These are phyloP conservation scores for Chrysanthemum lavandulifolium DNA, from an alignment of 129 eudicot species.

Conservation along the genomic window DNA sequence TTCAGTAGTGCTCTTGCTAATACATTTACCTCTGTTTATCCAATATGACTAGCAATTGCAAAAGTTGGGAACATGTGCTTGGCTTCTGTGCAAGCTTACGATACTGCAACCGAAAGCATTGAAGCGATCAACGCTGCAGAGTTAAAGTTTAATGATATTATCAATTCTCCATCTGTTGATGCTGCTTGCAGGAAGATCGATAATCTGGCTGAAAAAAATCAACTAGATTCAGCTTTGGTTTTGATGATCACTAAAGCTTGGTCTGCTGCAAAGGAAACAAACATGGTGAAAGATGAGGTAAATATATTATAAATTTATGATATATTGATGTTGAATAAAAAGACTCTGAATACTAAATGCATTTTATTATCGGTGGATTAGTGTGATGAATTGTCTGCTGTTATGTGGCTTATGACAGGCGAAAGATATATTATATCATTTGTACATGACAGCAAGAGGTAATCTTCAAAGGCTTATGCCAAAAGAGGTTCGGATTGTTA, in stretches of 20 bases:
- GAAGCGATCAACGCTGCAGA: conserved; percentile 81
- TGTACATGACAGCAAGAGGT: conserved; percentile 64
- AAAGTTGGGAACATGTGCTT: conserved; percentile 64
- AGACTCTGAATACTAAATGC: background rate
- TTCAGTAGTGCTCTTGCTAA: background rate
- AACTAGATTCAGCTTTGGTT: conserved; percentile 67
- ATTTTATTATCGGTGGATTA: background rate
- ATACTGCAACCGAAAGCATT: conserved; percentile 70
- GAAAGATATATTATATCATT: conserved; percentile 70
- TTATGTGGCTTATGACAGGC: conserved; percentile 42
- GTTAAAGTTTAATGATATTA: conserved; percentile 73
- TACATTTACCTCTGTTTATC: background rate
- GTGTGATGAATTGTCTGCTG: conserved; percentile 11
- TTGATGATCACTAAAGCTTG: conserved; percentile 82
- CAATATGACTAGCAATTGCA: conserved; percentile 44
- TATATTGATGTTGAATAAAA: background rate
- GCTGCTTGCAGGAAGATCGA: conserved; percentile 85
- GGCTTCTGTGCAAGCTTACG: conserved; percentile 80
- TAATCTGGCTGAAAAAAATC: conserved; percentile 68
- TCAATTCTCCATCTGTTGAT: conserved; percentile 81
- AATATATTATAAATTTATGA: background rate
- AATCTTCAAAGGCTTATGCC: conserved; percentile 81
- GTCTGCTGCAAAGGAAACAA: conserved; percentile 78
- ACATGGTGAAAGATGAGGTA: conserved; percentile 83
- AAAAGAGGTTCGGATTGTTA: conserved; percentile 69